These are phyloP conservation scores for Penicillium steckii DNA, from an alignment of 495 filamentous ascomycete species.

Conservation along the genomic window DNA sequence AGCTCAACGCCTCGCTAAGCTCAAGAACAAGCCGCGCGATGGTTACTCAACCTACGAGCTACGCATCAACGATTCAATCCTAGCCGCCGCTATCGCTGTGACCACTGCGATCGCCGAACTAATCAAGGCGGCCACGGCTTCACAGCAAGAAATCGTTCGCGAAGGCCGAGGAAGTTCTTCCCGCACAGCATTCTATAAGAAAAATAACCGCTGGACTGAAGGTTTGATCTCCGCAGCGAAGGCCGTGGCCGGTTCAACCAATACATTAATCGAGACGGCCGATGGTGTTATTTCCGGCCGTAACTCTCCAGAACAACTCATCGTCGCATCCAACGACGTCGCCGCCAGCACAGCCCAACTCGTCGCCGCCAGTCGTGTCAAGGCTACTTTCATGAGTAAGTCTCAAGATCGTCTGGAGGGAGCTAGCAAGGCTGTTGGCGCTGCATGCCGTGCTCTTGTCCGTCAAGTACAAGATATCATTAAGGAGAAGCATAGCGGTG, in stretches of 20 bases:
- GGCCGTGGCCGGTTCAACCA: slow-evolving; percentile 87
- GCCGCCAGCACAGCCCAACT: slow-evolving; percentile 94
- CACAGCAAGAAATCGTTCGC: slow-evolving; percentile 96
- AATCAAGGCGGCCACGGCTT: slow-evolving; percentile 92
- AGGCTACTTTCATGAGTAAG: slow-evolving; percentile 97
- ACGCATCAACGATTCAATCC: slow-evolving; percentile 88
- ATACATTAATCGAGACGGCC: slow-evolving; percentile 94
- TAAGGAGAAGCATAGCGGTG: slow-evolving; percentile 74
- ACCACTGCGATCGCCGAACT: slow-evolving; percentile 95
- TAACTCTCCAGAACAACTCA: slow-evolving; percentile 93
- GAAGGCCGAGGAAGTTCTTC: slow-evolving; percentile 87
- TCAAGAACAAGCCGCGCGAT: slow-evolving; percentile 91
- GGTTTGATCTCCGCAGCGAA: slow-evolving; percentile 96
- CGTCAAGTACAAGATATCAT: slow-evolving; percentile 95
- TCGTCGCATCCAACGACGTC: slow-evolving; percentile 95
- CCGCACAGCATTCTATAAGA: slow-evolving; percentile 97
- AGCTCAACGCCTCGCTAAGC: slow-evolving; percentile 79
- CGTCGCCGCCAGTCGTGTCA: slow-evolving; percentile 91
- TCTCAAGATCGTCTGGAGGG: slow-evolving; percentile 87
- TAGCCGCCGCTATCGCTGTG: slow-evolving; percentile 91
- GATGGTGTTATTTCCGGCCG: slow-evolving; percentile 90
- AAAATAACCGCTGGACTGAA: slow-evolving; percentile 97
- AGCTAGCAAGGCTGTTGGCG: slow-evolving; percentile 89
- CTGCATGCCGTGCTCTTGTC: slow-evolving; percentile 82
- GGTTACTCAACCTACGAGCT: slow-evolving; percentile 96